These are phyloP conservation scores for Neurospora cerealis DNA, from an alignment of 495 filamentous ascomycete species.

Conservation along the genomic window DNA sequence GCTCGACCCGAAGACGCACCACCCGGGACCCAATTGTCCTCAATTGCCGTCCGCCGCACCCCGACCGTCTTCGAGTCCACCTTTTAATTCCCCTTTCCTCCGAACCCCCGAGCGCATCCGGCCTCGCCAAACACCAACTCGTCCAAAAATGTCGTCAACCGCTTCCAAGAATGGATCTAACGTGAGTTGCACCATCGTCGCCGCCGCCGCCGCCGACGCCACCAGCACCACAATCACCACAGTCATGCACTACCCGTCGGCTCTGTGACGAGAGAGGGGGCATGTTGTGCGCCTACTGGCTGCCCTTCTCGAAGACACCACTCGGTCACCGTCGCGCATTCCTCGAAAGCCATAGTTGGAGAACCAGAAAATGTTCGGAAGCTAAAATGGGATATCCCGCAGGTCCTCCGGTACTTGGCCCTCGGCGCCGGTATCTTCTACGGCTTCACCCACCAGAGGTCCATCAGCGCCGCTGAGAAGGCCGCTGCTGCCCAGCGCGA, in stretches of 20 bases:
- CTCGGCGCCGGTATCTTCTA: slow-evolving; percentile 82
- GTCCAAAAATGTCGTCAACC: slow-evolving; percentile 30
- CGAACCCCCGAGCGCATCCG: not conserved
- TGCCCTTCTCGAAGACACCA: not conserved
- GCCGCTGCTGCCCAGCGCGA: slow-evolving; percentile 58
- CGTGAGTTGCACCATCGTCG: slow-evolving; percentile 34
- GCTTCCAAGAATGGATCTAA: slow-evolving; percentile 49
- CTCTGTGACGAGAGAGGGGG: not conserved
- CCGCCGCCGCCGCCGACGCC: slow-evolving; percentile 2
- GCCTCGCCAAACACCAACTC: slow-evolving; percentile 1
- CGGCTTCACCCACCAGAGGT: slow-evolving; percentile 81
- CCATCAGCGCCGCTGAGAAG: slow-evolving; percentile 57
- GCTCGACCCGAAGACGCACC: slow-evolving; percentile 15
- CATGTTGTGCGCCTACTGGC: not conserved
- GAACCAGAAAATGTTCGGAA: not conserved
- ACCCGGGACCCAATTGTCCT: slow-evolving; percentile 16
- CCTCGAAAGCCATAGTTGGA: slow-evolving; percentile 5
- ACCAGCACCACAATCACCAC: not conserved
- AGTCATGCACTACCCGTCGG: not conserved
- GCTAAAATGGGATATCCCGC: slow-evolving; percentile 8
- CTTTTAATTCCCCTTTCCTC: slow-evolving; percentile 4
- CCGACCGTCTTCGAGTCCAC: not conserved
- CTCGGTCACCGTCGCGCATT: not conserved
- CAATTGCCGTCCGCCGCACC: slow-evolving; percentile 13
- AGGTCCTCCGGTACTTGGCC: slow-evolving; percentile 94